These are phyloP conservation scores for Acer saccharum DNA, from an alignment of 345 rosid genomes.

Conservation along the genomic window DNA sequence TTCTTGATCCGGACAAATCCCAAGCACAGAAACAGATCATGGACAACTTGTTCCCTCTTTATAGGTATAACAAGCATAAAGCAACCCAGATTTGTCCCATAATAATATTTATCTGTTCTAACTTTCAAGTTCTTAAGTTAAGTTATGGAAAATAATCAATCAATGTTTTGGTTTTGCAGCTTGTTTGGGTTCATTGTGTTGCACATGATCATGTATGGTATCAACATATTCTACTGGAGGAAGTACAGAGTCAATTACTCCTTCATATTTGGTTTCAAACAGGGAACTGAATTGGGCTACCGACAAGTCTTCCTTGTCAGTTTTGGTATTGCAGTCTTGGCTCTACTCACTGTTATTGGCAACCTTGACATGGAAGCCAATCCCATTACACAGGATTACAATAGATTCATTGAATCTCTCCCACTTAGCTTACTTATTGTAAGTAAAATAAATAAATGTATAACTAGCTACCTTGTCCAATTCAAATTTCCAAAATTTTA, in stretches of 20 bases:
- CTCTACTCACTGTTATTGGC: conserved; percentile 34
- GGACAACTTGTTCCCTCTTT: conserved; percentile 66
- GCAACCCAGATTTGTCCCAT: no score
- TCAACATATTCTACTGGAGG: conserved; percentile 47
- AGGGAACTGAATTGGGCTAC: conserved; percentile 42
- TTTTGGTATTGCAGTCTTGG: conserved; percentile 38
- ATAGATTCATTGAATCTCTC: conserved; percentile 35
- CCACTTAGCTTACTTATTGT: conserved; percentile 37
- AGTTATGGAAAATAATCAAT: background rate
- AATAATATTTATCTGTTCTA: no score
- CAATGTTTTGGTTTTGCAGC: conserved; percentile 25
- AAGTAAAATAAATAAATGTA: conserved; percentile 9
- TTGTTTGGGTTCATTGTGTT: conserved; percentile 46
- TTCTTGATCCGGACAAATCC: conserved; percentile 15
- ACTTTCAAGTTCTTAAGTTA: background rate
- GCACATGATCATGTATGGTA: conserved; percentile 48
- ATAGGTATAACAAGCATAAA: conserved; percentile 41
- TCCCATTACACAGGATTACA: conserved; percentile 32
- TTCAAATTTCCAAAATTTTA: conserved; percentile 1
- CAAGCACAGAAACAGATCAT: conserved; percentile 37
- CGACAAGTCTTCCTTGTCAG: conserved; percentile 38
- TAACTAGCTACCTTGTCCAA: background rate
- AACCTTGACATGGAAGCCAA: conserved; percentile 52
- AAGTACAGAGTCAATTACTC: conserved; percentile 49
- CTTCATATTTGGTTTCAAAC: conserved; percentile 60